Base-by-base conservation (phyloP, 768 basidiomycete genomes). In the Leucocoprinus sp. region DNA sequence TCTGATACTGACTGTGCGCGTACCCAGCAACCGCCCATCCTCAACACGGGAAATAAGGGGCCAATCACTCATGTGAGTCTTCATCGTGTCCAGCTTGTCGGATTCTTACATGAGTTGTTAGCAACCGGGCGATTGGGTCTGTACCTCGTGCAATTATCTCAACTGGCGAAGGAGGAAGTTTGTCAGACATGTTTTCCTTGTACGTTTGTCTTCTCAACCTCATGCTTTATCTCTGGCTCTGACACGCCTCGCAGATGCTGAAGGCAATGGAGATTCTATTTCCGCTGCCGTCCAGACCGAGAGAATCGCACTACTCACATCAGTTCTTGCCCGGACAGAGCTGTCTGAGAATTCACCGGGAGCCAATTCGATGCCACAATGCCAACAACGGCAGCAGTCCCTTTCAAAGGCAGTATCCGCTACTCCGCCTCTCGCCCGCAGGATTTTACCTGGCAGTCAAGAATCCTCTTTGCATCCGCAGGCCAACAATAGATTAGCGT, bases 171-270 rank as follows among this genome's bases (percentile, higher is more conserved):
- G 88, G 48, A 68, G 88, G 45, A 91, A 63, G 89, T 92, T 49
- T 92, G 88, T 65, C 88, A 91, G 70, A 89, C 85, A 8, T 91
- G 88, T 63, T 76, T 78, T 50, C 87, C 88, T 38, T 90, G 85
- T 87, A 55, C 52, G 82, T 73, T 21, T 29, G 9, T 9, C 26
- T 34, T 37, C 45, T 29, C 29, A 33, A 40, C 26, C 49, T 45
- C 48, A 37, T 24, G 41, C 45, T 45, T 31, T 42, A 44, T 23
- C 38, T 38, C 37, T 27, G 42, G 37, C 12, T 28, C 26, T 28
- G 33, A 18, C 45, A 35, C 21, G 12, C 15, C 2, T 12, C n/a
- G 37, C 50, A 89, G 86, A 89, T 52, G 88, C 88, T 9, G 88
- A 91, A 57, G 88, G 88, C 1, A 90, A 91, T 54, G 85, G 86